Base-by-base conservation (phyloP, 768 basidiomycete species). In the Asterophora parasitica region DNA sequence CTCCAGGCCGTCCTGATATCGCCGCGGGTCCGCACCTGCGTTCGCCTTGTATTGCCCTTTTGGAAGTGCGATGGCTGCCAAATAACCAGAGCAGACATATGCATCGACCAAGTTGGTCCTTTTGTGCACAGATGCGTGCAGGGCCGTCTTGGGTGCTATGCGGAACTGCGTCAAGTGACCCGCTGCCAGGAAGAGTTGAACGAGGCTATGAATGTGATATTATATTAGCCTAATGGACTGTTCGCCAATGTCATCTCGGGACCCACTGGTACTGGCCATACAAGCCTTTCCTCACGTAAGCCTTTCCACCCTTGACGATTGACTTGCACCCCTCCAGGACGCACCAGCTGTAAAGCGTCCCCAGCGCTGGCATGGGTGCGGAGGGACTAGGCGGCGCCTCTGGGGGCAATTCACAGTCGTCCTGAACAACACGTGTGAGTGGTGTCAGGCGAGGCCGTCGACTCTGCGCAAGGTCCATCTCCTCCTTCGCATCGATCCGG, bases 1-100 rank as follows among this genome's bases (percentile, higher is more conserved):
- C 65, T 95, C 89, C 9, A 98, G 71, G 1, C 94, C 94, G 59
- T 98, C 95, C 46, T 83, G 76, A 61, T 96, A 97, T 38, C 89
- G 81, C 8, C 90, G 79, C 1, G 90, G 80, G 27, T 76, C 65
- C 7, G 71, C 63, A 1, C 69, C 65, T 12, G 65, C 66, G 56
- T 80, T 74, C 4, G 83, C 77, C 37, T 68, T 67, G 60, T 79
- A 85, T 60, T 89, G 79, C n/a, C 78, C 78, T 41, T 69, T 66
- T 5, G 82, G 82, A 28, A 89, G 72, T 12, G 77, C 72, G 54
- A 79, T 75, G 15, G 83, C 80, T 15, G 88, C 88, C 47, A 90
- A 73, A 59, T 86, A 85, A 7, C 94, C 93, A n/a, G 92, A 94
- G 60, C 78, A 84, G 23, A 93, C 75, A 64, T 94, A 92, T 7